Conservation (phyloP, 192 early-diverging fungal species). For the Allomyces javanicus region DNA sequence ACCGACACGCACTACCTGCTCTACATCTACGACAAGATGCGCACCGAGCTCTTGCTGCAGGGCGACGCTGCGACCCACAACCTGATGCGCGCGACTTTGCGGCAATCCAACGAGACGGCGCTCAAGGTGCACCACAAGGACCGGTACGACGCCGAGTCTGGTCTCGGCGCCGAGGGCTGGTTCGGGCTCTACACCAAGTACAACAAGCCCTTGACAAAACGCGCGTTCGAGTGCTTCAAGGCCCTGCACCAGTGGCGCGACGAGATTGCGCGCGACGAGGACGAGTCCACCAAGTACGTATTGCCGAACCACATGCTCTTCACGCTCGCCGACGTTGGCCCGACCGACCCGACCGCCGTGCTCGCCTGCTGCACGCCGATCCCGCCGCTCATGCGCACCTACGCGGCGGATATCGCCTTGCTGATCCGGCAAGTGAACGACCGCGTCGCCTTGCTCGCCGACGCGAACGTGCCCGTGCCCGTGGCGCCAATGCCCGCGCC, state of each 20-base stretch:
- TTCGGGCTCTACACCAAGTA: slow-evolving; percentile 39
- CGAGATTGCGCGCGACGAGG: slow-evolving; percentile 69
- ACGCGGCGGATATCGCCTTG: slow-evolving; percentile 51
- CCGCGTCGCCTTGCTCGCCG: neutral
- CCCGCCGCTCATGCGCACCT: slow-evolving; percentile 67
- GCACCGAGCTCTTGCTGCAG: slow-evolving; percentile 50
- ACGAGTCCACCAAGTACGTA: slow-evolving; percentile 75
- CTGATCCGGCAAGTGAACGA: slow-evolving; percentile 17
- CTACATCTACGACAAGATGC: slow-evolving; percentile 83
- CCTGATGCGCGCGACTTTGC: slow-evolving; percentile 35
- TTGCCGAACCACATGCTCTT: slow-evolving; percentile 81
- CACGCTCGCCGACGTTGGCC: slow-evolving; percentile 47
- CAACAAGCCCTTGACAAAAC: slow-evolving; percentile 21
- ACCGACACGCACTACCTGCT: slow-evolving; percentile 91
- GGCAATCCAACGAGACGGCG: slow-evolving; percentile 47
- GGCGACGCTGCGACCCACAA: slow-evolving; percentile 44
- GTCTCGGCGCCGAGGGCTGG: slow-evolving; percentile 68
- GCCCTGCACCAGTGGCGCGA: slow-evolving; percentile 88
- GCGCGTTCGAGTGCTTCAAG: slow-evolving; percentile 62
- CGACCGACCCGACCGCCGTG: slow-evolving; percentile 41
- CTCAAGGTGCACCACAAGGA: slow-evolving; percentile 60
- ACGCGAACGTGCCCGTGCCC: neutral
- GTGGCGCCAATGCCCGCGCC: slow-evolving; percentile 1
- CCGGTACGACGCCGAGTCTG: slow-evolving; percentile 57
- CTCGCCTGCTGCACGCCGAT: slow-evolving; percentile 54